A percentile compares a stretch with the other conserved stretches of the same genome.
Evolutionary conservation across 768 basidiomycete genomes (phyloP).

Genomic region (Boletus coccyginus): DNA sequence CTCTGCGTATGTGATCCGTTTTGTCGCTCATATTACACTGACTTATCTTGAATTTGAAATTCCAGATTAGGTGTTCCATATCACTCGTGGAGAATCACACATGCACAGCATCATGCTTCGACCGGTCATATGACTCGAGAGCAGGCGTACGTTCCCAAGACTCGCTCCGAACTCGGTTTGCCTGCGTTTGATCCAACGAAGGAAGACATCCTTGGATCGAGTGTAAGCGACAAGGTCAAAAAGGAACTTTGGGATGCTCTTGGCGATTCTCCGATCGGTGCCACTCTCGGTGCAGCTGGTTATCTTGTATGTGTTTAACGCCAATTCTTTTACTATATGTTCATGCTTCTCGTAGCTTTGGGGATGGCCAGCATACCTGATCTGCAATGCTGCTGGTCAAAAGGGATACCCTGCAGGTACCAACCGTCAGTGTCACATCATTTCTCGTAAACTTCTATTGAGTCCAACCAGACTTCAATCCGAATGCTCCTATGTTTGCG

Average conservation of each 20-base stretch:
- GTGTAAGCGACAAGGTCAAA: conserved; percentile 63
- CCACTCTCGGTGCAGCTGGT: conserved; percentile 47
- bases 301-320: conserved; percentile 52
- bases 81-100: conserved; percentile 94
- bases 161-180: conserved; percentile 68
- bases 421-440: conserved; percentile 60
- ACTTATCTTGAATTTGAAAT: conserved; percentile 8
- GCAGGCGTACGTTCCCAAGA: conserved; percentile 92
- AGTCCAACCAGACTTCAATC: conserved; percentile 64
- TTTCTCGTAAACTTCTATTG: not conserved
- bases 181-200: conserved; percentile 64
- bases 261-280: conserved; percentile 85
- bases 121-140: conserved; percentile 93
- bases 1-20: conserved; percentile 76
- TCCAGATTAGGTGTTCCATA: conserved; percentile 89
- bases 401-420: conserved; percentile 70
- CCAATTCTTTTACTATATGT: not conserved
- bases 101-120: conserved; percentile 93
- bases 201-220: conserved; percentile 63
- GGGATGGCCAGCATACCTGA: conserved; percentile 86
- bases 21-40: no score
- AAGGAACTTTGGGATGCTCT: conserved; percentile 81
- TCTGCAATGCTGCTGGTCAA: conserved; percentile 85
- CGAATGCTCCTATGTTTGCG: conserved; percentile 74
- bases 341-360: conserved; percentile 44